Evolutionary conservation across 352 stramenopile species (phyloP), one percentile per base, ranked within the genome.

Genomic region (Globisporangium nodosum): DNA sequence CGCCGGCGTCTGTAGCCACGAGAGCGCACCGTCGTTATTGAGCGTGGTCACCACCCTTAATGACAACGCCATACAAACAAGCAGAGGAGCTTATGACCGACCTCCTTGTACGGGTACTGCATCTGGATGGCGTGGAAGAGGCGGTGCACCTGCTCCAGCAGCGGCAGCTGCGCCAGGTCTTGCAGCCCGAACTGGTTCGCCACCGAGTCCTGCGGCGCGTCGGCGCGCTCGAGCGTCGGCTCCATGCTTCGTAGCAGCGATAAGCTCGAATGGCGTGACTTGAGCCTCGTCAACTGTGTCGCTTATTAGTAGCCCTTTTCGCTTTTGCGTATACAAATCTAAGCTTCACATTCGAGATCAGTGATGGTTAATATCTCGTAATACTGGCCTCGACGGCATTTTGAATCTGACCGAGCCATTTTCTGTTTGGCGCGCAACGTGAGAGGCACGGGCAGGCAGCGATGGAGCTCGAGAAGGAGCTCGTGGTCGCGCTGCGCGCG

Each of bases 91-190:
- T 27, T 27, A 27, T 27, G n/a, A 24, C 18, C 18, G 8, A 88
- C 81, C 70, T 93, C 79, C 51, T 81, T 89, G 68, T 94, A 94
- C 20, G 83, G 83, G 54, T 94, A 94, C 49, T 82, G 70, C 50
- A 74, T 65, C 65, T 92, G 73, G 52, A 94, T 94, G 35, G 85
- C 85, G 63, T 94, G 82, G 57, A 92, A 89, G 8, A 94, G 66
- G 0, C 85, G 77, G 62, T 94, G 85, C 48, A 94, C 81, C 56
- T 92, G 85, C 64, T 94, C 85, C 56, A 93, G 63, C 50, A 94
- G 73, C 43, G 85, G 85, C 33, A 94, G 71, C 31, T 63, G 61
- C 40, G 69, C 74, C 45, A 94, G 70, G 48, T 80, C 80, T 30
- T 74, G 61, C 20, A 94, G 78, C 5, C 83, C 85, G 39, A 80